Conservation (phyloP, 148 eudicot species). For the Dysphania ambrosioides region DNA sequence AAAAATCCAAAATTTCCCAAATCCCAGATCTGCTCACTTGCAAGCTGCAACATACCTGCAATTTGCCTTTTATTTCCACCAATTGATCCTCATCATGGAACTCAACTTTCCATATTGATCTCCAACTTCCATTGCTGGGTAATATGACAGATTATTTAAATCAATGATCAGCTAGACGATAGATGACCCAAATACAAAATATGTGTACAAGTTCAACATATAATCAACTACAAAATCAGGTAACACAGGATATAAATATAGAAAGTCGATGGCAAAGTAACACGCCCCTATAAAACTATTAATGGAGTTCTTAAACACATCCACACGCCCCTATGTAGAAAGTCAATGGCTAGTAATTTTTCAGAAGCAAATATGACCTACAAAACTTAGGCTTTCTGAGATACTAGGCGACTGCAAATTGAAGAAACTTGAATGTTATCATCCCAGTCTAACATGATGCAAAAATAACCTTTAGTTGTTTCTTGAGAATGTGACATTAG, state of each 20-base stretch:
- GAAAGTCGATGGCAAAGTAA: neutral
- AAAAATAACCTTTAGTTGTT: neutral
- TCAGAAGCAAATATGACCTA: neutral
- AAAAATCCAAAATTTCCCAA: neutral
- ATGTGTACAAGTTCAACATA: neutral
- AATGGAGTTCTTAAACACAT: no score
- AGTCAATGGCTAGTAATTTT: neutral
- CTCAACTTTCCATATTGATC: constrained; percentile 81
- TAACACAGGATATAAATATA: neutral
- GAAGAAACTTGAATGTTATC: no score
- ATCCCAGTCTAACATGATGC: neutral
- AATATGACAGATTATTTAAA: constrained; percentile 20
- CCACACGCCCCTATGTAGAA: no score
- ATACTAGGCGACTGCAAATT: no score
- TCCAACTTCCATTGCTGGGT: constrained; percentile 93
- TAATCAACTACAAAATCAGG: neutral
- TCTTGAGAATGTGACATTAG: neutral
- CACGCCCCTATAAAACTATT: neutral
- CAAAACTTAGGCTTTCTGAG: no score
- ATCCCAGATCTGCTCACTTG: neutral
- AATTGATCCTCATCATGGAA: constrained; percentile 74
- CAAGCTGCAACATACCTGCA: constrained; percentile 53
- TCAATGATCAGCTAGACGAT: constrained; percentile 9
- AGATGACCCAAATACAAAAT: neutral
- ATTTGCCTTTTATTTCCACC: constrained; percentile 74